These are phyloP conservation scores for Oryza nivara DNA, from an alignment of 176 grass and related monocot genomes.

Conservation along the genomic window DNA sequence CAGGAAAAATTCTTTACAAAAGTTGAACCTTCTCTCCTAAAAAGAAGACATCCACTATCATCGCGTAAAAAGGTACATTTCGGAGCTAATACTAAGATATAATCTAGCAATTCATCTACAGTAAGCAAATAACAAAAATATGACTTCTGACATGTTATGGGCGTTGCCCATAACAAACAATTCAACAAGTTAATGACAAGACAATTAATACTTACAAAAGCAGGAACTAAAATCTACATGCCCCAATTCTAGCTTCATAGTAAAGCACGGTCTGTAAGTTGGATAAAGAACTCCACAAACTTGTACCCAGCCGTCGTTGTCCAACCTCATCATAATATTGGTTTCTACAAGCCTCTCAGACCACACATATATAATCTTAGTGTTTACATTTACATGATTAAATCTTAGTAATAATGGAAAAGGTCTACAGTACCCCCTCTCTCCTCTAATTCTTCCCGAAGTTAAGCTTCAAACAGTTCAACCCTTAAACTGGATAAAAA, in stretches of 20 bases:
- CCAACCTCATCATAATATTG: background rate
- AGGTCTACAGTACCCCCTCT: background rate
- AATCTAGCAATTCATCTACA: background rate
- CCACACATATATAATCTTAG: background rate
- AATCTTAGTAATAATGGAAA: background rate
- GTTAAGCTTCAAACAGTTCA: background rate
- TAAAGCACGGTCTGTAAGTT: background rate
- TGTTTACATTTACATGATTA: background rate
- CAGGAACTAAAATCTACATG: background rate
- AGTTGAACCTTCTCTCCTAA: background rate
- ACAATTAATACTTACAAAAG: background rate
- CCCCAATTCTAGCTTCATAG: background rate
- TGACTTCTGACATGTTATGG: no score
- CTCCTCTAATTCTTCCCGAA: background rate
- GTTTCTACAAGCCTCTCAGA: background rate
- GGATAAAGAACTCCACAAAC: background rate
- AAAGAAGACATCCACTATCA: background rate
- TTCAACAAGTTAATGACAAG: constrained; percentile 1
- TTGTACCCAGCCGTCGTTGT: background rate
- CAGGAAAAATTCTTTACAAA: background rate
- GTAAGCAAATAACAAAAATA: background rate
- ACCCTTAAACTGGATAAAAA: background rate
- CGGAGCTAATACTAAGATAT: background rate
- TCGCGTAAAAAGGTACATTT: background rate
- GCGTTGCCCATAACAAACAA: background rate